Percentiles rank a stretch among this genome's conserved stretches.
Conservation (phyloP, 1,284 basidiomycete species). For the Lentinula novae-zelandiae region DNA sequence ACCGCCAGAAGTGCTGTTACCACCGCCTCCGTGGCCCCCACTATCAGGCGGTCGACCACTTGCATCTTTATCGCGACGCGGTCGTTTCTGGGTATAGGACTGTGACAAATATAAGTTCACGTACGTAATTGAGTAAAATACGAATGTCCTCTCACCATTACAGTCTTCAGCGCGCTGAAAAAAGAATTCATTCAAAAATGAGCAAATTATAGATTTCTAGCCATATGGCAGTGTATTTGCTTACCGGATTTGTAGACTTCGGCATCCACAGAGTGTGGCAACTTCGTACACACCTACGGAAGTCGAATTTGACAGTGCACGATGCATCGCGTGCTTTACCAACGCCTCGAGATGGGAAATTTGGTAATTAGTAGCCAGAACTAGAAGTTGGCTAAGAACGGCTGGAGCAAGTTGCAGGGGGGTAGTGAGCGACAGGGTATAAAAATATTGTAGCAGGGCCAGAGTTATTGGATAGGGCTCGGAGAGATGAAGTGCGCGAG, state of each 20-base stretch:
- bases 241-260: conserved; percentile 83
- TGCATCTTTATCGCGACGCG: conserved; percentile 46
- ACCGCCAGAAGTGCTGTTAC: conserved; percentile 11
- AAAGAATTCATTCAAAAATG: background rate
- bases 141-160: conserved; percentile 53
- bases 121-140: background rate
- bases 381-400: conserved; percentile 82
- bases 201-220: background rate
- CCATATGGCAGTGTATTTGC: conserved; percentile 21
- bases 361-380: conserved; percentile 82
- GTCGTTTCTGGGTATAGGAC: conserved; percentile 70
- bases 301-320: conserved; percentile 75
- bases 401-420: conserved; percentile 88
- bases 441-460: conserved; percentile 91
- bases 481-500: conserved; percentile 76
- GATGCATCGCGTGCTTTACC: conserved; percentile 91
- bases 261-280: conserved; percentile 85
- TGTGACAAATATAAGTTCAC: conserved; percentile 21
- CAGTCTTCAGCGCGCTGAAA: conserved; percentile 65
- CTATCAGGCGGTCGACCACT: conserved; percentile 39
- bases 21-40: conserved; percentile 15
- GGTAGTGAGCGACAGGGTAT: conserved; percentile 81
- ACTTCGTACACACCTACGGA: conserved; percentile 93
- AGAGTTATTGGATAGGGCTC: conserved; percentile 88
- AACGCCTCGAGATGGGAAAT: conserved; percentile 73